These are phyloP conservation scores for Oryza meyeriana DNA, from an alignment of 176 grass and related monocot genomes.

Conservation along the genomic window DNA sequence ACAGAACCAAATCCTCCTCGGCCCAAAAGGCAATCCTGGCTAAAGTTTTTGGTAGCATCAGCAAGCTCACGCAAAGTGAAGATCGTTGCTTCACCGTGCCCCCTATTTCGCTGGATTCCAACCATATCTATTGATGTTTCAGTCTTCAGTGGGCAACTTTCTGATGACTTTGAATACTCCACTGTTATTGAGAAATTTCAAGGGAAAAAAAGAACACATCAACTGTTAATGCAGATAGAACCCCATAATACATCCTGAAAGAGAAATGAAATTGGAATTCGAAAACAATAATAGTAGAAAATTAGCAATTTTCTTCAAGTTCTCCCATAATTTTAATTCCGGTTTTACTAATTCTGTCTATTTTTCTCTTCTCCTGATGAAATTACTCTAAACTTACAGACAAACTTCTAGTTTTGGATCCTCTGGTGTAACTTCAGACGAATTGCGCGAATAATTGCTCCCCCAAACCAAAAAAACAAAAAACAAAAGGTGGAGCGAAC, in stretches of 20 bases:
- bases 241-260: not conserved
- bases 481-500: not conserved
- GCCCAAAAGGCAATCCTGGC: constrained; percentile 48
- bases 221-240: constrained; percentile 1
- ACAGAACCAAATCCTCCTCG: constrained; percentile 72
- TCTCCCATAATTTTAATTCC: not conserved
- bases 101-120: constrained; percentile 4
- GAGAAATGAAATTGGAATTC: not conserved
- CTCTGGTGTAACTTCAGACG: not conserved
- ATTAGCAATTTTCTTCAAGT: not conserved
- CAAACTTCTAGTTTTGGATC: not conserved
- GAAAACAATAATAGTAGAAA: not conserved
- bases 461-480: not conserved
- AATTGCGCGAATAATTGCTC: not conserved
- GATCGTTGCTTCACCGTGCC: constrained; percentile 33
- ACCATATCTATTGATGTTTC: not conserved
- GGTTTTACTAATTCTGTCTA: not conserved
- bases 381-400: not conserved
- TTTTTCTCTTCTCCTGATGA: not conserved
- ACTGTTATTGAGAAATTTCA: constrained; percentile 21
- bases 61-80: constrained; percentile 61
- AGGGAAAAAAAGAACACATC: not conserved
- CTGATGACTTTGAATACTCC: constrained; percentile 26
- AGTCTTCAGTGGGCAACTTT: constrained; percentile 37
- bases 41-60: constrained; percentile 58